Evolutionary conservation across 352 stramenopile genomes (phyloP).

Genomic region (Globisporangium nagaii): DNA sequence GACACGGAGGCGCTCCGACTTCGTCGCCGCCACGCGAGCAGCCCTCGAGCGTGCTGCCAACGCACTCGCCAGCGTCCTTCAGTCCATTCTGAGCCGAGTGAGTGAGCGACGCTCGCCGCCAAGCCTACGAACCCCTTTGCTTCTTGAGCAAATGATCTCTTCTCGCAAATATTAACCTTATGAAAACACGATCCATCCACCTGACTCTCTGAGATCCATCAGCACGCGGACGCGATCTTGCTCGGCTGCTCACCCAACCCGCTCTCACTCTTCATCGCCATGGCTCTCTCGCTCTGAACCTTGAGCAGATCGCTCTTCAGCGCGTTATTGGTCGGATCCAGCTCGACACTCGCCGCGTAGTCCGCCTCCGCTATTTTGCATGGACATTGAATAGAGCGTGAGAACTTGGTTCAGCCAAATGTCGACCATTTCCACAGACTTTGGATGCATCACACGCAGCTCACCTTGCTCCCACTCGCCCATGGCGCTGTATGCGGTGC

Average conservation of each 20-base stretch:
- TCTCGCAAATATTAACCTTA: neutral
- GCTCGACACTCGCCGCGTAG: constrained; percentile 45
- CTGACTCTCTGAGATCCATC: too few species aligned
- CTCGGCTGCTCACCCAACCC: too few species aligned
- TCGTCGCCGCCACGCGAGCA: neutral
- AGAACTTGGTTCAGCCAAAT: neutral
- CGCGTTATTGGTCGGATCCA: constrained; percentile 51
- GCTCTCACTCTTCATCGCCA: neutral
- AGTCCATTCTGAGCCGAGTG: neutral
- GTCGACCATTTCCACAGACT: neutral
- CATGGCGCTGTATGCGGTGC: constrained; percentile 38
- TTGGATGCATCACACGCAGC: neutral
- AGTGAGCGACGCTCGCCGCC: too few species aligned
- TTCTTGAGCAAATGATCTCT: neutral
- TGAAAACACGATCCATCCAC: neutral
- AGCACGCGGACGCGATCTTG: constrained; percentile 1
- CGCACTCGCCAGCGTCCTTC: neutral
- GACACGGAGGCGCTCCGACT: neutral
- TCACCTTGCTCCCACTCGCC: constrained; percentile 33
- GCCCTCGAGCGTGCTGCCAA: neutral
- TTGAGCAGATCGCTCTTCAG: constrained; percentile 39
- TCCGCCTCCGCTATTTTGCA: constrained; percentile 39
- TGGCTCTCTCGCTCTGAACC: constrained; percentile 18
- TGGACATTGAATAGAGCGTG: neutral
- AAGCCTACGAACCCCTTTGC: neutral